Conservation (phyloP, 164 flowering plant species). For the Sedum album region DNA sequence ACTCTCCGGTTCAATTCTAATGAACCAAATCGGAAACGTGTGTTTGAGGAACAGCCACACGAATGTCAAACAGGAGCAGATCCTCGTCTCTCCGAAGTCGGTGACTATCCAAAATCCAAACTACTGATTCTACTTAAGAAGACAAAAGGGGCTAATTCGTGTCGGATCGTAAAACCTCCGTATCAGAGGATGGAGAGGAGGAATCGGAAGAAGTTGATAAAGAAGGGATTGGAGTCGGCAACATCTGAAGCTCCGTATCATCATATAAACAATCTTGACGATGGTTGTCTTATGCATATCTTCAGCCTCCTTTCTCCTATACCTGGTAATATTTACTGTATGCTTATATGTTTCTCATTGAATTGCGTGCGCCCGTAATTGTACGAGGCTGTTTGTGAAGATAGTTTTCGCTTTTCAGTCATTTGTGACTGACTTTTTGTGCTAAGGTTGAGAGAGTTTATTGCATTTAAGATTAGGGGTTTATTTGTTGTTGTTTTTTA, state of each 20-base stretch:
- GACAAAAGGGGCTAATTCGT: neutral
- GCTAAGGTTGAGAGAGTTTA: neutral
- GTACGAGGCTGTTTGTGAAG: too few relatives aligned
- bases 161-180: neutral
- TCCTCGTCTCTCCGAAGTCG: neutral
- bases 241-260: constrained; percentile 14
- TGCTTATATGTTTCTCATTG: too few relatives aligned
- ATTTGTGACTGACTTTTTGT: neutral
- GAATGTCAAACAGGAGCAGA: neutral
- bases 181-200: constrained; percentile 13
- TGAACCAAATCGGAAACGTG: constrained; percentile 3
- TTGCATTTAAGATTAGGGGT: neutral
- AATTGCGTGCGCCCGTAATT: too few relatives aligned
- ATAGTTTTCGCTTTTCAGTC: too few relatives aligned
- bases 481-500: neutral
- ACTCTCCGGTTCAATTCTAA: neutral
- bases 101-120: neutral
- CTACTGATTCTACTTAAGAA: neutral
- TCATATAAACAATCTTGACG: constrained; percentile 51
- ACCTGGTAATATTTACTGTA: constrained; percentile 44
- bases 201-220: constrained; percentile 12
- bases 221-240: constrained; percentile 17
- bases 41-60: neutral
- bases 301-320: constrained; percentile 76
- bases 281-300: constrained; percentile 91